A percentile compares a stretch with the other conserved stretches of the same genome.
phyloP scores from a whole-genome alignment of 2,329 filamentous ascomycete genomes.

The Dactylellina haptotyla region DNA sequence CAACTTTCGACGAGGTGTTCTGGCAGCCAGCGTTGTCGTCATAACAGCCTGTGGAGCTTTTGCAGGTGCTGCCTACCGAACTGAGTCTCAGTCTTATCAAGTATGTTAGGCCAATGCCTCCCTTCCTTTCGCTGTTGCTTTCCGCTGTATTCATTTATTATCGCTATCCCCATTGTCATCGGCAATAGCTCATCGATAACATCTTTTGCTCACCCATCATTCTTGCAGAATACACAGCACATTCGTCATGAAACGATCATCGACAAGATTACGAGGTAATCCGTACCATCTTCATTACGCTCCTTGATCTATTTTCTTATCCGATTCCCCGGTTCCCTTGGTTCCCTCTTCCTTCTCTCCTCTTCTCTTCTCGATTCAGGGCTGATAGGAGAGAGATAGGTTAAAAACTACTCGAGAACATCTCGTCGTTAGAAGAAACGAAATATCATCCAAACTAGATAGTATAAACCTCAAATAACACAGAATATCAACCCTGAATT shows the following conservation, averaged over 20 bases:
- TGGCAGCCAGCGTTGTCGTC: slow-evolving; percentile 24
- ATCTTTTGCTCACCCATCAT: background rate
- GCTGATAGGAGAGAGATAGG: too few relatives aligned
- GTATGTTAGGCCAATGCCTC: background rate
- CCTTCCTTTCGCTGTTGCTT: too few relatives aligned
- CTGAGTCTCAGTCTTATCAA: slow-evolving; percentile 23
- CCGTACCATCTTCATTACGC: background rate
- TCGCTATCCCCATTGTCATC: too few relatives aligned
- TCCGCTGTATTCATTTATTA: too few relatives aligned
- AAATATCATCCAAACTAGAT: slow-evolving; percentile 38
- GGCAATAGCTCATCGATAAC: too few relatives aligned
- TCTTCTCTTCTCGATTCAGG: too few relatives aligned
- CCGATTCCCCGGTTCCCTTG: too few relatives aligned
- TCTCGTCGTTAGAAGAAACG: slow-evolving; percentile 28
- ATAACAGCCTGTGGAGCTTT: slow-evolving; percentile 43
- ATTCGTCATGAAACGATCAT: slow-evolving; percentile 1
- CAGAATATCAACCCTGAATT: background rate
- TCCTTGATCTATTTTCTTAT: too few relatives aligned
- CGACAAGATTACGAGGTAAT: slow-evolving; percentile 17
- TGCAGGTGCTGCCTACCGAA: slow-evolving; percentile 25
- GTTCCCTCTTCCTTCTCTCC: too few relatives aligned
- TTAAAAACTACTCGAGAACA: slow-evolving; percentile 25
- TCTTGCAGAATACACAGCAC: background rate
- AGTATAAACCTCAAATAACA: slow-evolving; percentile 2
- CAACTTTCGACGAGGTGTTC: slow-evolving; percentile 8